These are phyloP conservation scores for Fusarium avenaceum DNA, from an alignment of 2,329 filamentous ascomycete species.

Conservation along the genomic window DNA sequence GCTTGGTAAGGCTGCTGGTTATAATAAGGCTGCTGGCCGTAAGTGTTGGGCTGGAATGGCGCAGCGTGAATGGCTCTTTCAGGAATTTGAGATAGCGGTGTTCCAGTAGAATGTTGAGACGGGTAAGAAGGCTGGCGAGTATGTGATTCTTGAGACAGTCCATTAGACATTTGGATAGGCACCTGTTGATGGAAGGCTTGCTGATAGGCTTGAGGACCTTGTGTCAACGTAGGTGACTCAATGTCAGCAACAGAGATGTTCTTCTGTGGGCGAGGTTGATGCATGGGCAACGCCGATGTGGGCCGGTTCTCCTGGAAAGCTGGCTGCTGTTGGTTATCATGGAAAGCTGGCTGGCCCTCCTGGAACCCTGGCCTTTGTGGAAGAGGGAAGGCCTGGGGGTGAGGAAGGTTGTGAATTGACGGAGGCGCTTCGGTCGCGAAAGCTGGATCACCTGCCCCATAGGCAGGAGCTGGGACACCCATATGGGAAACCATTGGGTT, in stretches of 20 bases:
- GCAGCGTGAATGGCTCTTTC: constrained; percentile 92
- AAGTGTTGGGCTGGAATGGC: constrained; percentile 85
- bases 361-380: constrained; percentile 70
- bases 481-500: constrained; percentile 34
- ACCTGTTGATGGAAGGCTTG: constrained; percentile 96
- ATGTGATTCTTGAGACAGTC: constrained; percentile 71
- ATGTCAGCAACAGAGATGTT: constrained; percentile 93
- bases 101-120: constrained; percentile 78
- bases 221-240: constrained; percentile 78
- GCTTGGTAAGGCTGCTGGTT: constrained; percentile 62
- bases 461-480: constrained; percentile 9
- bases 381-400: constrained; percentile 70
- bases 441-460: constrained; percentile 34
- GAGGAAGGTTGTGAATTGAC: constrained; percentile 66
- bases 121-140: constrained; percentile 77
- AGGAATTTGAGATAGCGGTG: constrained; percentile 90
- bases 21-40: constrained; percentile 69
- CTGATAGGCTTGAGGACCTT: constrained; percentile 80
- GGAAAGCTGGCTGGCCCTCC: constrained; percentile 61
- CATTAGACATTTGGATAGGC: constrained; percentile 77
- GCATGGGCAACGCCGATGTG: constrained; percentile 75
- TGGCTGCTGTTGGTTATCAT: constrained; percentile 65
- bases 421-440: constrained; percentile 44
- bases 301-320: constrained; percentile 68
- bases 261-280: constrained; percentile 96